Evolutionary conservation across 2,329 filamentous ascomycete species (phyloP), one percentile per base, ranked within the genome.

Genomic region (Apiospora hydei): DNA sequence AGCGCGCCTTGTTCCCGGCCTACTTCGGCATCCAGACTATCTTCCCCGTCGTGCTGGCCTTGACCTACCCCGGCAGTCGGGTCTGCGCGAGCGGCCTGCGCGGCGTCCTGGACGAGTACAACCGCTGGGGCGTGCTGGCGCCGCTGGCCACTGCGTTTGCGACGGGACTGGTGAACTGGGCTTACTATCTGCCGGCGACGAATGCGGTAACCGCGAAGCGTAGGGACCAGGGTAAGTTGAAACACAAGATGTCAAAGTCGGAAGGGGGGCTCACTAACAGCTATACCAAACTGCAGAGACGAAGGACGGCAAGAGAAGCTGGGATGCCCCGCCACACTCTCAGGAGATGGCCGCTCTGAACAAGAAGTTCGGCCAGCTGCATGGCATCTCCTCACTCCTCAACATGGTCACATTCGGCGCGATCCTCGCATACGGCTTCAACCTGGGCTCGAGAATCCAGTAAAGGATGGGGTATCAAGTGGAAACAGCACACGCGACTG

Each of bases 1-100:
- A 98, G 83, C 88, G 90, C 75, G 90, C 90, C 74, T 89, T 95
- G 70, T 98, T 98, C 84, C 94, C 94, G 46, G 88, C 94, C 77
- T 99, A 97, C 86, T 98, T 98, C 82, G 86, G 89, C 66, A 85
- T 98, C 72, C 96, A 98, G 84, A 91, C 94, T 4, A 87, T 88
- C 7, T 85, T 96, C 0, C 94, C 96, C 0, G 82, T 92, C 21
- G 79, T 94, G 30, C 85, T 98, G 24, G 92, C 93, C 26, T 80
- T 97, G 71, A 98, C 96, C 5, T 96, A 94, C 80, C 95, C 95
- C 7, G 91, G 89, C n/a, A 87, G 87, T 77, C 80, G 75, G 67
- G 79, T 89, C 73, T 72, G 88, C 44, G 75, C 85, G 71, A 82
- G 83, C 67, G 83, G 89, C 68, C 70, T 91, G 70, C 77, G 81